Percentiles rank a stretch among this genome's conserved stretches.
Conservation (phyloP, 805 yeast species). For the Clavispora asparagi region DNA sequence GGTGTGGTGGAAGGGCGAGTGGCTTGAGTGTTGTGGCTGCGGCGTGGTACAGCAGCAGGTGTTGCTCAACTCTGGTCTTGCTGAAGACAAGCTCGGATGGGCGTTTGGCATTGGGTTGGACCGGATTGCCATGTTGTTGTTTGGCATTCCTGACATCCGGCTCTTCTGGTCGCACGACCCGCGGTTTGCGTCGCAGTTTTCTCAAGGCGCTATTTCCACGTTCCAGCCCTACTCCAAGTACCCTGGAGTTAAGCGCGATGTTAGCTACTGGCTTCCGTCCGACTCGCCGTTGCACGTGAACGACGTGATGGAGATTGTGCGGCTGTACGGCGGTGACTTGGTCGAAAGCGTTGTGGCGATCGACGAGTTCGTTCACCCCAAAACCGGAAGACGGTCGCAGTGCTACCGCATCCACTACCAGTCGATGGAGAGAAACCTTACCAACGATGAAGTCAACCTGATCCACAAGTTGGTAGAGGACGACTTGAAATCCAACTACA, state of each 20-base stretch:
- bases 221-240: slow-evolving; percentile 88
- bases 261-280: slow-evolving; percentile 83
- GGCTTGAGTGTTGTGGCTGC: slow-evolving; percentile 97
- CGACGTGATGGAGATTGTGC: slow-evolving; percentile 89
- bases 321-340: slow-evolving; percentile 78
- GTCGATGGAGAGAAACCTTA: slow-evolving; percentile 89
- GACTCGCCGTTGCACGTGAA: slow-evolving; percentile 61
- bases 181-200: slow-evolving; percentile 71
- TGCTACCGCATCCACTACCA: slow-evolving; percentile 91
- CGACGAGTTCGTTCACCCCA: slow-evolving; percentile 84
- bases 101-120: slow-evolving; percentile 97
- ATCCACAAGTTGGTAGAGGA: slow-evolving; percentile 63
- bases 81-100: slow-evolving; percentile 74
- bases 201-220: slow-evolving; percentile 55
- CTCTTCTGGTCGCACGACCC: slow-evolving; percentile 85
- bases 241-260: slow-evolving; percentile 82
- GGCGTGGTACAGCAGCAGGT: slow-evolving; percentile 84
- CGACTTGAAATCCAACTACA: slow-evolving; percentile 46
- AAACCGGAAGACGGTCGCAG: slow-evolving; percentile 67
- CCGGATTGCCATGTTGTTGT: slow-evolving; percentile 90
- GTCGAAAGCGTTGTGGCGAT: slow-evolving; percentile 79
- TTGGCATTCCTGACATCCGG: slow-evolving; percentile 93
- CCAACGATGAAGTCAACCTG: slow-evolving; percentile 76
- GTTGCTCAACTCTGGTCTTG: slow-evolving; percentile 62
- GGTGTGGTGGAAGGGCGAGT: slow-evolving; percentile 97